Evolutionary conservation across 1,284 basidiomycete species (phyloP), one percentile per base, ranked within the genome.

Genomic region (Irpex sp.): DNA sequence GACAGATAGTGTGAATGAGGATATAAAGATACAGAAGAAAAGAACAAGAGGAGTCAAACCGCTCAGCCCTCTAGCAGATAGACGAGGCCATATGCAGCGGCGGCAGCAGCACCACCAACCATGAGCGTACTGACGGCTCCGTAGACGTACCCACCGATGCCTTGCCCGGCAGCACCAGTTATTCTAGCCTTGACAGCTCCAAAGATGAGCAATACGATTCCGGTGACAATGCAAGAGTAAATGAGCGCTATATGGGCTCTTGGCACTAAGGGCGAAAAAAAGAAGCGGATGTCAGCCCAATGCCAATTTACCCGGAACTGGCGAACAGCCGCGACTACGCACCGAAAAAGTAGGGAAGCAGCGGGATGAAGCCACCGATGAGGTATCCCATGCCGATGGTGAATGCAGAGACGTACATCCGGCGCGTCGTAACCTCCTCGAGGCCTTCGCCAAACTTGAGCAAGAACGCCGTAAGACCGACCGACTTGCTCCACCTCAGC

Each of bases 361-460:
- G 83, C 1, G 94, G 95, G 70, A 97, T 91, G 60, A 95, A 81
- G 46, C 95, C 95, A 61, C 95, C 95, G 62, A 96, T 54, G 70
- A 95, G 81, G 81, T 93, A 90, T 2, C 92, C 91, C 72, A 91
- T 83, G 60, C 95, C 95, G 72, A 98, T 97, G 0, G 95, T 98
- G 68, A 97, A 84, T 0, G 96, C 95, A 1, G 93, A 96, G 56
- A 90, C 83, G 78, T 94, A 97, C 63, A 78, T 69, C 36, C 77
- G 75, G 39, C 65, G 64, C 5, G 74, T 72, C 33, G 76, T 73
- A 33, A 78, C 70, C 63, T 97, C 95, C 82, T 96, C 94, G 66
- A 97, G 75, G 21, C 94, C 93, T 74, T 94, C 91, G 36, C 95
- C 94, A 70, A 97, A 97, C 76, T 94, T 96, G 69, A 97, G 83